A percentile compares a stretch with the other conserved stretches of the same genome.
phyloP scores from a whole-genome alignment of 1,284 basidiomycete species.

The Trichosporon faecale region DNA sequence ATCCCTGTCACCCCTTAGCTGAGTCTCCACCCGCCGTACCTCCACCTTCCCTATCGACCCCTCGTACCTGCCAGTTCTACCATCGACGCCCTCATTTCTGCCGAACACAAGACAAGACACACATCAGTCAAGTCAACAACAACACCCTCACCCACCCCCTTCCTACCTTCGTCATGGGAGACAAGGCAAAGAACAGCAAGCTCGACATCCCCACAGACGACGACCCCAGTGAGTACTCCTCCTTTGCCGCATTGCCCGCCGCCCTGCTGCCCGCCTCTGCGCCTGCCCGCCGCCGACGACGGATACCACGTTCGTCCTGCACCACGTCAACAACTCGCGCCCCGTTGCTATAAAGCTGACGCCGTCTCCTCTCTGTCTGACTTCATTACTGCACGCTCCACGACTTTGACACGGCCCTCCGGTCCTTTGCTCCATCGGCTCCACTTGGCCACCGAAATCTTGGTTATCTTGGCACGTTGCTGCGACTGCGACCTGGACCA shows the following conservation, averaged over 20 bases:
- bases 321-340: neutral
- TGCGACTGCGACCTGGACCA: neutral
- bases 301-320: neutral
- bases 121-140: too few relatives aligned
- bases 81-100: neutral
- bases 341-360: conserved; percentile 1
- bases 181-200: conserved; percentile 18
- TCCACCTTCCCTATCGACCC: neutral
- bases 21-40: neutral
- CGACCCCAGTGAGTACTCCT: conserved; percentile 20
- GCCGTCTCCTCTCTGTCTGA: neutral
- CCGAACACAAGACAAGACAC: neutral
- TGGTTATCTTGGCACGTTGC: conserved; percentile 9
- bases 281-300: neutral
- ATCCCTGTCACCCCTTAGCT: neutral
- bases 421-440: neutral
- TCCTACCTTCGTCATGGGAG: conserved; percentile 8
- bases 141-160: neutral
- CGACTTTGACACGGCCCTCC: neutral
- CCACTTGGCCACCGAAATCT: neutral
- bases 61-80: neutral
- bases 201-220: conserved; percentile 23
- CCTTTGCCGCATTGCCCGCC: neutral
- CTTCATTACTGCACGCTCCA: neutral
- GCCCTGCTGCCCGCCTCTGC: neutral